phyloP scores from a whole-genome alignment of 345 rosid genomes.

The Eucalyptus cladocalyx region DNA sequence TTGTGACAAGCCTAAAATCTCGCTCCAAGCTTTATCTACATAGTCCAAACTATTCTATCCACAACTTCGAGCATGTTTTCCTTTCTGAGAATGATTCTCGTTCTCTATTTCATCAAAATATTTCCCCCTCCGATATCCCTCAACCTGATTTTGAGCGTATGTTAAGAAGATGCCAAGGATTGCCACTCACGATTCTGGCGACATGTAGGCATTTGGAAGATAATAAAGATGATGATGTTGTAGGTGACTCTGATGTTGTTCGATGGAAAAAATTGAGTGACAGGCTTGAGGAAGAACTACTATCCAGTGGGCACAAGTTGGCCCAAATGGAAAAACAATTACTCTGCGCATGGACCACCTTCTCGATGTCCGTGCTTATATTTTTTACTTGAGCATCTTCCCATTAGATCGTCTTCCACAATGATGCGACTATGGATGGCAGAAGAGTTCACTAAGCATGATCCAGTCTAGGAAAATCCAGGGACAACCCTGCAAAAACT shows the following conservation, averaged over 20 bases:
- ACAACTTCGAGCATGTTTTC: not conserved
- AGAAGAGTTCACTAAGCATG: not conserved
- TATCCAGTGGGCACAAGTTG: not conserved
- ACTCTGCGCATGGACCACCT: not conserved
- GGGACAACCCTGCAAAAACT: not conserved
- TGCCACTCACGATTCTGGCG: no score
- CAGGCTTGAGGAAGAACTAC: not conserved
- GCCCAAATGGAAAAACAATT: not conserved
- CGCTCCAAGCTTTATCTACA: no score
- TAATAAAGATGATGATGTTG: no score
- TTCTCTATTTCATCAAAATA: rapidly evolving
- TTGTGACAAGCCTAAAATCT: no score
- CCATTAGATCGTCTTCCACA: not conserved
- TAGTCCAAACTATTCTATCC: no score
- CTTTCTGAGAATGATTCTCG: not conserved
- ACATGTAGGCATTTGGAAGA: not conserved
- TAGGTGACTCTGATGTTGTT: rapidly evolving
- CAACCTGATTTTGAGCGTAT: not conserved
- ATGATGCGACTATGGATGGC: not conserved
- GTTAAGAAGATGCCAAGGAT: no score
- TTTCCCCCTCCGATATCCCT: rapidly evolving
- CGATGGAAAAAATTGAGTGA: not conserved
- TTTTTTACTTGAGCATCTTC: not conserved
- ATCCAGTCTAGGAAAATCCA: rapidly evolving
- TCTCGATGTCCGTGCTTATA: not conserved